phyloP scores from a whole-genome alignment of 2,329 filamentous ascomycete species.

The Hypoxylon sp. region DNA sequence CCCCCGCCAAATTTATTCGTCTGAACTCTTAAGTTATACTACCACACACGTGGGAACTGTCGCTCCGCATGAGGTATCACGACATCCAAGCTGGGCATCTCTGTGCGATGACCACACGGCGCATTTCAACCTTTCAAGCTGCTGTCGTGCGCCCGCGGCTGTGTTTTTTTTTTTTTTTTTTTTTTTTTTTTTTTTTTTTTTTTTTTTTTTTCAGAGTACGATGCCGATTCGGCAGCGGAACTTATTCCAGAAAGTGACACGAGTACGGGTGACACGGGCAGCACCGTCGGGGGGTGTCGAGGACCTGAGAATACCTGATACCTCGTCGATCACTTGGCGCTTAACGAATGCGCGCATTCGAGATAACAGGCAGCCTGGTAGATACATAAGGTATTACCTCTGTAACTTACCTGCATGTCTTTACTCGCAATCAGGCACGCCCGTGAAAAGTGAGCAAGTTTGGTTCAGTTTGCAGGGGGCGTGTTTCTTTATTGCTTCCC shows the following conservation, averaged over 20 bases:
- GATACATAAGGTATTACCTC: neutral
- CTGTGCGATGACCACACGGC: neutral
- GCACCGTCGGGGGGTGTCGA: neutral
- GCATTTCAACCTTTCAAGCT: neutral
- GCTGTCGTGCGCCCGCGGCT: neutral
- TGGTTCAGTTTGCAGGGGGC: neutral
- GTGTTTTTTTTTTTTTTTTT: slow-evolving; percentile 8
- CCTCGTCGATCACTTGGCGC: slow-evolving; percentile 1
- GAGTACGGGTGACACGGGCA: no score
- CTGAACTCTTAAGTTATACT: neutral
- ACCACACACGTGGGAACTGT: neutral
- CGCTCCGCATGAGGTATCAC: neutral
- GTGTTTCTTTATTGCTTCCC: neutral
- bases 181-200: slow-evolving; percentile 7
- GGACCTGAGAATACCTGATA: neutral
- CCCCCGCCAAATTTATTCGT: neutral
- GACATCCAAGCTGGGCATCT: neutral
- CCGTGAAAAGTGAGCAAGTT: neutral
- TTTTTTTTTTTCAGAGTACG: neutral
- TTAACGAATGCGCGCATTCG: slow-evolving; percentile 2
- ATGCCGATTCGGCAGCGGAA: neutral
- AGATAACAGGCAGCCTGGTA: slow-evolving; percentile 8
- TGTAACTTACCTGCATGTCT: no score
- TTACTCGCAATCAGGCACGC: no score
- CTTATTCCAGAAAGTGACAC: slow-evolving; percentile 37